These are phyloP conservation scores for Malus hybrid DNA, from an alignment of 331 rosid genomes.

Conservation along the genomic window DNA sequence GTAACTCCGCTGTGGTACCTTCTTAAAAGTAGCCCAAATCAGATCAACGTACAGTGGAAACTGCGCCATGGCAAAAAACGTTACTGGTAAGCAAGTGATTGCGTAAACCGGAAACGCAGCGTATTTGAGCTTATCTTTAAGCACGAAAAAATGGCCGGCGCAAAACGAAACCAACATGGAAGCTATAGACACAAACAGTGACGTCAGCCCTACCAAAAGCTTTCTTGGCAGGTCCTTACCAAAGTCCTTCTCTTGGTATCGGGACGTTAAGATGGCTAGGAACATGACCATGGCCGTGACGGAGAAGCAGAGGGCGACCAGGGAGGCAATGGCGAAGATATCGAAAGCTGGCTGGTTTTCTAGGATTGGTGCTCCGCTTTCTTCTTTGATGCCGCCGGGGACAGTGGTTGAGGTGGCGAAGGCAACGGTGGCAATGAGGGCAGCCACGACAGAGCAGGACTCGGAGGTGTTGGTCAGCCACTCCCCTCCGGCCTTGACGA, in stretches of 20 bases:
- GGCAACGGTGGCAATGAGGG: conserved; percentile 27
- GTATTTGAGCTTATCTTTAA: conserved; percentile 18
- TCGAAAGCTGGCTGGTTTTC: conserved; percentile 14
- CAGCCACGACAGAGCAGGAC: conserved; percentile 46
- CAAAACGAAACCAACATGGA: conserved; percentile 35
- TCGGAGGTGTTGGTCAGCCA: conserved; percentile 41
- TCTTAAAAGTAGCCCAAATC: conserved; percentile 29
- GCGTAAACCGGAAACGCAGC: conserved; percentile 25
- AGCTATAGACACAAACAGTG: conserved; percentile 32
- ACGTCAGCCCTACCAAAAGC: conserved; percentile 31
- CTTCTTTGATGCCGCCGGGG: conserved; percentile 25
- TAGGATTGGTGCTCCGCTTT: conserved; percentile 20
- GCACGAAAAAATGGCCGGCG: conserved; percentile 36
- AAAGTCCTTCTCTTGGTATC: conserved; percentile 24
- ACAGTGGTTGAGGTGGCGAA: not conserved
- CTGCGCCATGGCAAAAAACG: conserved; percentile 30
- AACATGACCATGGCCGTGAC: conserved; percentile 36
- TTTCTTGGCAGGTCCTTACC: conserved; percentile 11
- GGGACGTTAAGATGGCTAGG: conserved; percentile 30
- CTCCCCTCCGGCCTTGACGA: not conserved
- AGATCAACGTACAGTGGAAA: conserved; percentile 44
- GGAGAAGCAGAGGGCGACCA: conserved; percentile 33
- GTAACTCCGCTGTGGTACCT: conserved; percentile 27
- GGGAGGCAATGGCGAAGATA: conserved; percentile 17
- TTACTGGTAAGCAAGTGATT: conserved; percentile 20